Evolutionary conservation across 108 stramenopile genomes (phyloP), one percentile per base, ranked within the genome.

Genomic region (Epipyxis sp.): DNA sequence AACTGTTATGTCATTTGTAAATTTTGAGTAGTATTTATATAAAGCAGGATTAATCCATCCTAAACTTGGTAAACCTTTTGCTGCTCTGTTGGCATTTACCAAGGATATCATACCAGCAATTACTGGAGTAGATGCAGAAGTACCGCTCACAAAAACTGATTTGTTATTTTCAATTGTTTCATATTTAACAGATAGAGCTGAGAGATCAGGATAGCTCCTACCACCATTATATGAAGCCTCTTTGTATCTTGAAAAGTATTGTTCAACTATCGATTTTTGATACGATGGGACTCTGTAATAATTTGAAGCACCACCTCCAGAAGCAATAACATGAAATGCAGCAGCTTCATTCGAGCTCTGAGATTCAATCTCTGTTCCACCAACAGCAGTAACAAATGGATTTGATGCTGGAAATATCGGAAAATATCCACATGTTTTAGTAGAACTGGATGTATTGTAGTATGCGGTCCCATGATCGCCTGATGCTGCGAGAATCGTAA

Each of bases 41-140:
- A 76, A 16, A 3, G 76, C 59, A 27, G 76, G 76, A 35, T 76
- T 76, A 2, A 76, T 13, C 32, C 29, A 59, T 43, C 76, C 76
- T 1, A 76, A 40, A 29, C 54, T 54, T 3, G 35, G 0, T 58
- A 59, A 25, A 1, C 76, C 76, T 6, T 0, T 37, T 2, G 41
- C 3, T 1, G 32, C 6, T 1, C 57, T 30, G 1, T 0, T 57
- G 6, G 57, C 57, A 59, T 76, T 76, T 40, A 76, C 6, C 40
- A 43, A 58, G 6, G 54, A 43, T 30, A 76, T 35, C 3, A 43
- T 10, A 32, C 41, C 76, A 13, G 76, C 76, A 1, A 76, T 29
- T 1, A 59, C 41, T 0, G 76, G 76, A 20, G 76, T 1, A 0
- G 58, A n/a, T 40, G 34, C 30, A 1, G 76, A 76, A 46, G 76